phyloP scores from a whole-genome alignment of 176 grass and related monocot species.

The Avena eriantha region DNA sequence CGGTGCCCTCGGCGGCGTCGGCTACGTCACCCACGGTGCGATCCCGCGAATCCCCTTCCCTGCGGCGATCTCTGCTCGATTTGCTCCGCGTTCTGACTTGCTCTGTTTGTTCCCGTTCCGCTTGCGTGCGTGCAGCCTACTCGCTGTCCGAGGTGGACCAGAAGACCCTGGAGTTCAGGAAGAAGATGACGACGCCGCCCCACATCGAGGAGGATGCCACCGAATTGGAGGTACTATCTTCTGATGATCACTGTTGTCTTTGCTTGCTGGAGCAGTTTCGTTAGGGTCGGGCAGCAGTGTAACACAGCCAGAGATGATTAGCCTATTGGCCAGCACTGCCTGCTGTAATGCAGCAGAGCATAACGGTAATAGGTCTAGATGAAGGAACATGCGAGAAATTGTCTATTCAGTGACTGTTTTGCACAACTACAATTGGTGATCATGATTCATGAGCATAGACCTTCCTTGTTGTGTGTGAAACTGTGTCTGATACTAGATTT shows the following conservation, averaged over 20 bases:
- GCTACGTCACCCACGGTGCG: conserved; percentile 70
- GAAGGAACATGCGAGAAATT: not conserved
- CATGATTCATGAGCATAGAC: not conserved
- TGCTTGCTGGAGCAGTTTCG: not conserved
- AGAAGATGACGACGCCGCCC: conserved; percentile 28
- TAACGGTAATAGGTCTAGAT: not conserved
- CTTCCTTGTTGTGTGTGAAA: not conserved
- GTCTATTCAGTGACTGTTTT: not conserved
- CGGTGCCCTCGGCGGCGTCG: conserved; percentile 56
- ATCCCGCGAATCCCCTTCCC: not conserved
- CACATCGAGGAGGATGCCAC: conserved; percentile 45
- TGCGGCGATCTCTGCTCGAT: conserved; percentile 4
- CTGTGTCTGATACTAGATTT: conserved; percentile 5
- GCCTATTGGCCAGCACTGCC: not conserved
- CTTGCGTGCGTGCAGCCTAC: conserved; percentile 56
- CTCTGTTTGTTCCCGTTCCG: conserved; percentile 6
- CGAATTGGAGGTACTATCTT: conserved; percentile 52
- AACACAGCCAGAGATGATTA: not conserved
- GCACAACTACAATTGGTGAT: not conserved
- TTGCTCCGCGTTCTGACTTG: conserved; percentile 27
- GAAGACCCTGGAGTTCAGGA: conserved; percentile 64
- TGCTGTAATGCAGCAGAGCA: not conserved
- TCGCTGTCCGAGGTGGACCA: conserved; percentile 56
- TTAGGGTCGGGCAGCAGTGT: not conserved
- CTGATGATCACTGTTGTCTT: not conserved